A percentile compares a stretch with the other conserved stretches of the same genome.
Conservation (phyloP, 495 filamentous ascomycete species). For the Echria macrotheca region DNA sequence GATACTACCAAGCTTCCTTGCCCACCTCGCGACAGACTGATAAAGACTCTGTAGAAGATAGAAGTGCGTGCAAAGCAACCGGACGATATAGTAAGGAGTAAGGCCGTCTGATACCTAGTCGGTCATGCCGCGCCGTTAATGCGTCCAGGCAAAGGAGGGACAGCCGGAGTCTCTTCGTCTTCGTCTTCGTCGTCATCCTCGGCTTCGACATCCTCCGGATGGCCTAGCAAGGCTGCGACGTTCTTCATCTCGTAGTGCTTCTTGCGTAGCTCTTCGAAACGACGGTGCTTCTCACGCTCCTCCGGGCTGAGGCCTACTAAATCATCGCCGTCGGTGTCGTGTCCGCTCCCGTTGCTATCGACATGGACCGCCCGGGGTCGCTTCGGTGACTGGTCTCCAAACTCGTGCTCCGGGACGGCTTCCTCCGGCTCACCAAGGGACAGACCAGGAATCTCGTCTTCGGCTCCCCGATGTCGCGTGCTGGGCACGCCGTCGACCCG, state of each 20-base stretch:
- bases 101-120: too few relatives aligned
- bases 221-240: constrained; percentile 80
- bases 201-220: constrained; percentile 48
- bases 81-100: too few relatives aligned
- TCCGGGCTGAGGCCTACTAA: constrained; percentile 61
- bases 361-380: constrained; percentile 63
- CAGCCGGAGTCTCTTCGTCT: constrained; percentile 26
- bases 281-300: constrained; percentile 79
- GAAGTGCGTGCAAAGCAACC: too few relatives aligned
- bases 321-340: constrained; percentile 53
- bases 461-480: constrained; percentile 13
- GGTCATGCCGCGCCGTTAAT: too few relatives aligned
- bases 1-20: too few relatives aligned
- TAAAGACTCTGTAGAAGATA: too few relatives aligned
- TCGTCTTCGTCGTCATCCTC: constrained; percentile 25
- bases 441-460: constrained; percentile 81
- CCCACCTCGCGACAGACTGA: too few relatives aligned
- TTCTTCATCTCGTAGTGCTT: constrained; percentile 98
- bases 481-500: constrained; percentile 31
- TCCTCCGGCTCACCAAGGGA: constrained; percentile 95
- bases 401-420: constrained; percentile 45
- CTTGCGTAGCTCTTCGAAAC: constrained; percentile 87
- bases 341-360: constrained; percentile 48
- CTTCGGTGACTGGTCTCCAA: constrained; percentile 15
- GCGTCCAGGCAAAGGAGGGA: constrained; percentile 28